phyloP scores from a whole-genome alignment of 352 stramenopile genomes.

The Phytophthora cryptogea region DNA sequence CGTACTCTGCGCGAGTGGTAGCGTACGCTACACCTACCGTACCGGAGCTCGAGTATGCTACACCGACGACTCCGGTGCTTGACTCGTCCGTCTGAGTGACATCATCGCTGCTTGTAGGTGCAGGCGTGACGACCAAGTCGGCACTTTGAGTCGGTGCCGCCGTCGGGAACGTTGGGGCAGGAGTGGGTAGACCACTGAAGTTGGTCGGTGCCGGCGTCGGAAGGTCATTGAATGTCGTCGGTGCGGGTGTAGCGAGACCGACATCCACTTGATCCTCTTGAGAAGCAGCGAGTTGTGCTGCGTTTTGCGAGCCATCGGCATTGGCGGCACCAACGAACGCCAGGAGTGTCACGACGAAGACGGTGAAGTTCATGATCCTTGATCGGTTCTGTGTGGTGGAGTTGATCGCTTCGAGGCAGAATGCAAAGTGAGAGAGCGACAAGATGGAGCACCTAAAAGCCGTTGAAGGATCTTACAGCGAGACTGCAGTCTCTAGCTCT shows the following conservation, averaged over 20 bases:
- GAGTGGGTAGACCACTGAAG: constrained; percentile 17
- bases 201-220: constrained; percentile 27
- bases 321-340: constrained; percentile 27
- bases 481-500: constrained; percentile 12
- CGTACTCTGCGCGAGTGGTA: constrained; percentile 34
- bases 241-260: constrained; percentile 8
- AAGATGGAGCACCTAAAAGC: constrained; percentile 3
- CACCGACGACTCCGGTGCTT: constrained; percentile 9
- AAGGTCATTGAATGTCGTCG: constrained; percentile 11
- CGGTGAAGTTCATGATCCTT: constrained; percentile 49
- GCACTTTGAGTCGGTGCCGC: constrained; percentile 23
- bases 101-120: constrained; percentile 8
- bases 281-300: constrained; percentile 18
- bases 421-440: constrained; percentile 29
- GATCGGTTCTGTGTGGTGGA: constrained; percentile 3
- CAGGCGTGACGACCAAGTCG: constrained; percentile 17
- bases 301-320: constrained; percentile 22
- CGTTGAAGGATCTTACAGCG: background rate
- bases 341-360: constrained; percentile 39
- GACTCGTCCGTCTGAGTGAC: constrained; percentile 9
- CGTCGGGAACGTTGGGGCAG: constrained; percentile 24
- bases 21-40: constrained; percentile 35
- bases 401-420: constrained; percentile 29
- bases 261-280: constrained; percentile 13
- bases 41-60: constrained; percentile 17